Percentiles rank a stretch among this genome's conserved stretches.
Conservation (phyloP, 1,284 basidiomycete genomes). For the Trichosporon faecale region DNA sequence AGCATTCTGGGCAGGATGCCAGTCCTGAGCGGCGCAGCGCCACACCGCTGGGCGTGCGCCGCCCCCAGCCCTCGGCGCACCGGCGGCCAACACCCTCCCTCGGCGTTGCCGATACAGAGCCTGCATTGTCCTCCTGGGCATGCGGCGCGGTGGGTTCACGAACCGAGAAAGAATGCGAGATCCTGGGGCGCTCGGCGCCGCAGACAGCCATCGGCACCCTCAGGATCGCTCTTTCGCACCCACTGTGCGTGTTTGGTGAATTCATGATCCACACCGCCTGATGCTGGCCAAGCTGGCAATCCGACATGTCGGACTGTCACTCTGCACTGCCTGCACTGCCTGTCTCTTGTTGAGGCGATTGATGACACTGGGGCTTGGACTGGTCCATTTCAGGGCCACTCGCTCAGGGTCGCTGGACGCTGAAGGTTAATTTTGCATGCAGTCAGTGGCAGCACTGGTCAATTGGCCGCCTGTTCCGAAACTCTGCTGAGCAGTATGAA, state of each 20-base stretch:
- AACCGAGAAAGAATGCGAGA: not conserved
- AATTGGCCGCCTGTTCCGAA: not conserved
- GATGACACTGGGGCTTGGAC: not conserved
- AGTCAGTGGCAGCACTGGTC: not conserved
- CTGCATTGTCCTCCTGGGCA: not conserved
- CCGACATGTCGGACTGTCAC: not conserved
- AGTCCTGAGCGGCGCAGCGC: not conserved
- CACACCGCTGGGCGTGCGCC: not conserved
- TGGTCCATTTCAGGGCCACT: not conserved
- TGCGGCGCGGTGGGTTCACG: not conserved
- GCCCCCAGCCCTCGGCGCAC: no score
- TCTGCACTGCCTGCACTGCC: not conserved
- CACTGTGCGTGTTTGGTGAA: not conserved
- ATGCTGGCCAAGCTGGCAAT: not conserved
- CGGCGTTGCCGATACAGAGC: not conserved
- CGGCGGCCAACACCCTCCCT: no score
- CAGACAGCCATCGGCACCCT: not conserved
- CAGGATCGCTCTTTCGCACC: not conserved
- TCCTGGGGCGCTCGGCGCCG: not conserved
- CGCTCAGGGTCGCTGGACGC: not conserved
- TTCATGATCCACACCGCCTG: not conserved
- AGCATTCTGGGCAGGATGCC: not conserved
- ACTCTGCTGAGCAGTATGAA: not conserved
- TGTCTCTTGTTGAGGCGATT: not conserved
- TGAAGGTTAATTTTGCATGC: not conserved